Conservation (phyloP, 1,284 basidiomycete species). For the Ceratobasidium sp. region DNA sequence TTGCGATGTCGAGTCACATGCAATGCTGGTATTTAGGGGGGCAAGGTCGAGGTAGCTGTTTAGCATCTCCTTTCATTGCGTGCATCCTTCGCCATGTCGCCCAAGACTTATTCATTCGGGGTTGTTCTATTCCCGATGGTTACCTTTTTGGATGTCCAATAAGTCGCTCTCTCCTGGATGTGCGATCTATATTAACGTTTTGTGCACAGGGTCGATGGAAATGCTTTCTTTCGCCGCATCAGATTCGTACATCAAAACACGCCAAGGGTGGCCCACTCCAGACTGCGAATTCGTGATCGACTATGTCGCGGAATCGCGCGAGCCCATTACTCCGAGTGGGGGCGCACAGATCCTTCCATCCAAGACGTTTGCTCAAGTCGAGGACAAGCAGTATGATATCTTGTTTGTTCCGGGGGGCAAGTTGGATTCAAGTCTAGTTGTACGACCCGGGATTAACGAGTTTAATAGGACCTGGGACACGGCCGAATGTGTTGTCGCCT, state of each 20-base stretch:
- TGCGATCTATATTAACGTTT: background rate
- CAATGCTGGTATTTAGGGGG: background rate
- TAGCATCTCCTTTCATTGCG: constrained; percentile 1
- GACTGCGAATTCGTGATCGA: constrained; percentile 45
- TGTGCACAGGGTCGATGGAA: constrained; percentile 31
- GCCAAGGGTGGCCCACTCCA: constrained; percentile 30
- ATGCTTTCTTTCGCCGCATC: constrained; percentile 29
- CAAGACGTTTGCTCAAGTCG: constrained; percentile 39
- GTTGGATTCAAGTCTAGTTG: background rate
- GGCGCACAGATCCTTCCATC: constrained; percentile 36
- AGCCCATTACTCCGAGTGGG: constrained; percentile 39
- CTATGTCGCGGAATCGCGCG: constrained; percentile 49
- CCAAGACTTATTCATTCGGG: constrained; percentile 21
- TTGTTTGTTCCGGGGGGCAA: constrained; percentile 45
- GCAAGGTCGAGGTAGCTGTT: background rate
- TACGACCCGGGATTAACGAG: background rate
- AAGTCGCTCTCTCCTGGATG: background rate
- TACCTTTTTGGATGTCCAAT: constrained; percentile 39
- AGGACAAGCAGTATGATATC: constrained; percentile 44
- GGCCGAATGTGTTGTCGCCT: constrained; percentile 23
- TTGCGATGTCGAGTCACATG: constrained; percentile 18
- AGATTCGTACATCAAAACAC: constrained; percentile 30
- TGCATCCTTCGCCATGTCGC: constrained; percentile 13
- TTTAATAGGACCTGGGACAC: constrained; percentile 25
- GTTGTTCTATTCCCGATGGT: constrained; percentile 26